phyloP scores from a whole-genome alignment of 345 rosid species.

The Clausena lansium region DNA sequence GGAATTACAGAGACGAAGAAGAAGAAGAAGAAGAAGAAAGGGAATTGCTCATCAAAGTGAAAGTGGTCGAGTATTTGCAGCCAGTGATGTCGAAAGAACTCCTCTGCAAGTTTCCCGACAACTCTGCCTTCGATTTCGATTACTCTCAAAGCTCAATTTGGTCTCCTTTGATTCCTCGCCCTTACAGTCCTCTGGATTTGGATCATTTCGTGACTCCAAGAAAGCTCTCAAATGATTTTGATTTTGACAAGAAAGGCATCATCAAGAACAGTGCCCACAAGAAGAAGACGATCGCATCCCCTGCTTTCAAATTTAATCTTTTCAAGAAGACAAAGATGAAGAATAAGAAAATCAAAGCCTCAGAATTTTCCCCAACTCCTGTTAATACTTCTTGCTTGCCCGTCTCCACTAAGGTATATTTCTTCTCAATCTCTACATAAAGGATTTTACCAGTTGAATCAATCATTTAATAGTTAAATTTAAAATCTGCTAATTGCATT shows the following conservation, averaged over 20 bases:
- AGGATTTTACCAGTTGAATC: not conserved
- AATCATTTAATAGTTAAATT: not conserved
- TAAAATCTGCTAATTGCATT: not conserved
- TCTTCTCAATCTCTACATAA: not conserved
- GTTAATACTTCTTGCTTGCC: constrained; percentile 45
- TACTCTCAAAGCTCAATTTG: constrained; percentile 84
- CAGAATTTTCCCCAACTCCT: constrained; percentile 41
- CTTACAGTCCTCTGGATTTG: constrained; percentile 41
- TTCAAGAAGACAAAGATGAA: constrained; percentile 24
- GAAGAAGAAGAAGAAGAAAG: constrained; percentile 28
- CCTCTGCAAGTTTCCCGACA: constrained; percentile 81
- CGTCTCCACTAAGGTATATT: constrained; percentile 47
- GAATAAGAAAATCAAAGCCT: constrained; percentile 21
- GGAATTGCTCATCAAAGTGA: constrained; percentile 41
- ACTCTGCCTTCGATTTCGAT: constrained; percentile 68
- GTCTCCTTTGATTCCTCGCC: constrained; percentile 79
- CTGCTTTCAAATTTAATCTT: constrained; percentile 7
- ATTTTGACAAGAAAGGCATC: constrained; percentile 17
- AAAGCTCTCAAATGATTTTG: constrained; percentile 31
- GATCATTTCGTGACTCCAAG: constrained; percentile 30
- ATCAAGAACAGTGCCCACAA: constrained; percentile 17
- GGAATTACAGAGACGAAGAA: constrained; percentile 14
- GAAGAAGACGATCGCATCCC: constrained; percentile 5
- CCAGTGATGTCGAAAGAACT: constrained; percentile 74
- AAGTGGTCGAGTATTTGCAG: constrained; percentile 66